Conservation (phyloP, 495 filamentous ascomycete species). For the Annulohypoxylon maeteangense region DNA sequence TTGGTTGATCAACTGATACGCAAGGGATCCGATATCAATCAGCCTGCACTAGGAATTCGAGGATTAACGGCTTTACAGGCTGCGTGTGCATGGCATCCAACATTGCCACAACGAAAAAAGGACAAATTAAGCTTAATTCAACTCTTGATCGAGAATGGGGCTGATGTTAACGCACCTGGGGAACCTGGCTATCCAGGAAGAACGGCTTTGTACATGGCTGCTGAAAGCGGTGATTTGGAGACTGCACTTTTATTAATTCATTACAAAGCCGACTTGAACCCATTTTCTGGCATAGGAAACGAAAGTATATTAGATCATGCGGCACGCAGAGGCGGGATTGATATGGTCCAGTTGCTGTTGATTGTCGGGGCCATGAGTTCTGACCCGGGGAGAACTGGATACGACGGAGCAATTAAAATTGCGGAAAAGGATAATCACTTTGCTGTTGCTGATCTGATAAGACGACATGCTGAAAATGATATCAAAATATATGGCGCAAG, state of each 20-base stretch:
- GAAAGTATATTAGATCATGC: conserved; percentile 6
- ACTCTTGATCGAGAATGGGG: conserved; percentile 24
- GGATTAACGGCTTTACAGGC: conserved; percentile 29
- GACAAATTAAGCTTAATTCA: conserved; percentile 6
- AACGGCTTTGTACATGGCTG: conserved; percentile 22
- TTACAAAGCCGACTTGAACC: conserved; percentile 35
- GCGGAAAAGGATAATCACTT: background rate
- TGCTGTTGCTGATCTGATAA: conserved; percentile 18
- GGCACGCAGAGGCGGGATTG: conserved; percentile 22
- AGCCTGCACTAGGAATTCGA: background rate
- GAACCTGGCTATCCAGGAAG: background rate
- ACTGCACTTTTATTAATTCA: conserved; percentile 31
- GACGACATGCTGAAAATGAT: background rate
- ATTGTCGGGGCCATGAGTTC: conserved; percentile 28
- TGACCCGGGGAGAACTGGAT: conserved; percentile 21
- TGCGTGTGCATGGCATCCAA: background rate
- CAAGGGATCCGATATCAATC: conserved; percentile 36
- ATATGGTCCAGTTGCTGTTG: conserved; percentile 29
- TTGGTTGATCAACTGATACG: conserved; percentile 32
- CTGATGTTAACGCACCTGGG: conserved; percentile 26
- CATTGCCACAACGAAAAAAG: background rate
- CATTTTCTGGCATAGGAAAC: background rate
- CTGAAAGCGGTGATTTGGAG: conserved; percentile 10
- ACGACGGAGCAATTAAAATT: conserved; percentile 27
- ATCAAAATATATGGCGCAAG: background rate